Conservation (phyloP, 2,329 filamentous ascomycete genomes). For the Cordyceps pruinosa region DNA sequence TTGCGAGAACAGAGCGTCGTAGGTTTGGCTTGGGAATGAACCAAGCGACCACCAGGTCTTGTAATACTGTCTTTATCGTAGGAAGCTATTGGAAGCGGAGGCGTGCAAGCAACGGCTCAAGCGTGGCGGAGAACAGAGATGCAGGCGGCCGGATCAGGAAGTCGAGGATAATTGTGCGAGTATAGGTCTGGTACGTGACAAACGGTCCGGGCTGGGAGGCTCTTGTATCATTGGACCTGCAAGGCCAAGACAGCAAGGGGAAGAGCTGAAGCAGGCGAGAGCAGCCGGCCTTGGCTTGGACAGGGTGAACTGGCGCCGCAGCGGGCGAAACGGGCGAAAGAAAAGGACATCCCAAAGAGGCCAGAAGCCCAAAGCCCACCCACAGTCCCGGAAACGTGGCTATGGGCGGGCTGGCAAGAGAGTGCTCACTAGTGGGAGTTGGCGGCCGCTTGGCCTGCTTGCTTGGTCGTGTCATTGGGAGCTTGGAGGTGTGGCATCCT, state of each 20-base stretch:
- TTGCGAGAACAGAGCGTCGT: background rate
- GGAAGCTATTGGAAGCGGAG: background rate
- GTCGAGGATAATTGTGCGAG: constrained; percentile 4
- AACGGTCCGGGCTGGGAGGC: background rate
- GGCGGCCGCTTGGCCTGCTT: background rate
- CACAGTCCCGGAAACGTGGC: constrained; percentile 12
- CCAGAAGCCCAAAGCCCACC: background rate
- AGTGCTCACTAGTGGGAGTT: constrained; percentile 1
- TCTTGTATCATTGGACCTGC: background rate
- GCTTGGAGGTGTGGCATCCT: background rate
- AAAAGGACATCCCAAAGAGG: constrained; percentile 8
- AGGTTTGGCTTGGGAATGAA: background rate
- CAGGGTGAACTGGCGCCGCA: background rate
- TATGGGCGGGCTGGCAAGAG: constrained; percentile 4
- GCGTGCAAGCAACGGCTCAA: background rate
- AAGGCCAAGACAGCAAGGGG: background rate
- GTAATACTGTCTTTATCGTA: constrained; percentile 1
- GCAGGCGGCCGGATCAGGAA: constrained; percentile 8
- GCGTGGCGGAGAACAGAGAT: background rate
- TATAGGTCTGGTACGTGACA: background rate
- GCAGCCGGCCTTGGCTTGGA: background rate
- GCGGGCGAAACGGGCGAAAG: background rate
- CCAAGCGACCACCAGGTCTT: background rate
- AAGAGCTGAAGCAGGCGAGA: background rate
- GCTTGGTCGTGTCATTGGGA: background rate